phyloP scores from a whole-genome alignment of 1,284 basidiomycete species.

The Ganoderma multipileum region DNA sequence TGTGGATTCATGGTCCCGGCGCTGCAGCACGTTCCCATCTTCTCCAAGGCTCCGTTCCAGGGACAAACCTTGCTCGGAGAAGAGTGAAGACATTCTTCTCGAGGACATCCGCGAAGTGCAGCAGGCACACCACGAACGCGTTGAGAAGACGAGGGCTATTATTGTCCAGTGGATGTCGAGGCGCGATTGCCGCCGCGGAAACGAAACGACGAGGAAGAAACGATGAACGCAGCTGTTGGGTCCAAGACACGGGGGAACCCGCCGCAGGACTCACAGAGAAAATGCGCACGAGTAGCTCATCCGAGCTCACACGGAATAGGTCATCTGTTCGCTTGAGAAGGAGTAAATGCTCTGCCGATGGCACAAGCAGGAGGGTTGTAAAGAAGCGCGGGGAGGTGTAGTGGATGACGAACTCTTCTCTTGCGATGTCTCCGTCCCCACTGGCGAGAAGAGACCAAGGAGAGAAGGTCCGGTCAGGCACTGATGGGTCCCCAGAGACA shows the following conservation, averaged over 20 bases:
- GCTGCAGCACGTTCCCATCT: conserved; percentile 33
- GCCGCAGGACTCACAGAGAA: conserved; percentile 5
- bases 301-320: conserved; percentile 30
- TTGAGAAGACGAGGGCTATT: conserved; percentile 5
- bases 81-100: conserved; percentile 29
- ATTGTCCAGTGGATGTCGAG: conserved; percentile 30
- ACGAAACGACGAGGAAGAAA: conserved; percentile 26
- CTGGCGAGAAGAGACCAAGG: conserved; percentile 12
- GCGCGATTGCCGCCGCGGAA: conserved; percentile 15
- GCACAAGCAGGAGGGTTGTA: conserved; percentile 54
- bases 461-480: conserved; percentile 34
- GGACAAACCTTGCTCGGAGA: conserved; percentile 34
- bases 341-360: conserved; percentile 35
- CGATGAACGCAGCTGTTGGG: conserved; percentile 27
- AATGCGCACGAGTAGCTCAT: conserved; percentile 18
- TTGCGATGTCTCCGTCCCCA: conserved; percentile 8
- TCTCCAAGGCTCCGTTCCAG: conserved; percentile 38
- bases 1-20: background rate
- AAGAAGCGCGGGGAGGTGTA: conserved; percentile 64
- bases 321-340: conserved; percentile 26
- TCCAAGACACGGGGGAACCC: background rate
- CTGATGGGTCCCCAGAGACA: conserved; percentile 46
- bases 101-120: conserved; percentile 23
- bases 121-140: conserved; percentile 12
- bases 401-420: conserved; percentile 46